A percentile compares a stretch with the other conserved stretches of the same genome.
Evolutionary conservation across 2,329 filamentous ascomycete genomes (phyloP).

Genomic region (Pezicula radicicola): DNA sequence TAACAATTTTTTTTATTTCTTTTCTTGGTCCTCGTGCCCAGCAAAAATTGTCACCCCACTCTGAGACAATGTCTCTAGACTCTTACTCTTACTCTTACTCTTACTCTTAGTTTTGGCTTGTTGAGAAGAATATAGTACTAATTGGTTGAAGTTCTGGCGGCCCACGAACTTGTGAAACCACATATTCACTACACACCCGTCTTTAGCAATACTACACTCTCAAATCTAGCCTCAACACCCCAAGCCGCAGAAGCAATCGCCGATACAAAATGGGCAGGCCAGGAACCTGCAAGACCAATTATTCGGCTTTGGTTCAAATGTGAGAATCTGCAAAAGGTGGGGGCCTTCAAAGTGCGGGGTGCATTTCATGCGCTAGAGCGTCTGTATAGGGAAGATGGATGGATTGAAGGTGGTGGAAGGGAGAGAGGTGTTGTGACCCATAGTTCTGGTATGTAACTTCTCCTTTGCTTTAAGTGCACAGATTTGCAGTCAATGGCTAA

Average conservation of each 20-base stretch:
- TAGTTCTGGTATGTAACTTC: slow-evolving; percentile 64
- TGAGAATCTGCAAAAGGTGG: slow-evolving; percentile 87
- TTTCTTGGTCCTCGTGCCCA: too few relatives aligned
- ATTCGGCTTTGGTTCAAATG: slow-evolving; percentile 90
- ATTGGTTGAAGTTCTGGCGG: slow-evolving; percentile 50
- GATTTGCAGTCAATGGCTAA: background rate
- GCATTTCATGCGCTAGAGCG: slow-evolving; percentile 82
- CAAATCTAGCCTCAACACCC: slow-evolving; percentile 69
- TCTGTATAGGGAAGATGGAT: slow-evolving; percentile 59
- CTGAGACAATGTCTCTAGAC: too few relatives aligned
- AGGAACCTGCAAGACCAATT: slow-evolving; percentile 57
- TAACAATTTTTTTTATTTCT: too few relatives aligned
- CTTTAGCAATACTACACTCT: slow-evolving; percentile 74
- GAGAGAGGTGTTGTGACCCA: slow-evolving; percentile 81
- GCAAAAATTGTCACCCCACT: too few relatives aligned
- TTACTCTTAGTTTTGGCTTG: too few relatives aligned
- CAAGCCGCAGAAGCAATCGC: slow-evolving; percentile 50
- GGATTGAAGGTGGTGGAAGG: slow-evolving; percentile 55
- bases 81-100: too few relatives aligned
- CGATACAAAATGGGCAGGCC: slow-evolving; percentile 55
- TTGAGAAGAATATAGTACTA: too few relatives aligned
- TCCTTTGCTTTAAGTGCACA: too few relatives aligned
- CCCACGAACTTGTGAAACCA: slow-evolving; percentile 68
- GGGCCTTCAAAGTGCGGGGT: slow-evolving; percentile 89
- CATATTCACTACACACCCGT: slow-evolving; percentile 84